Evolutionary conservation across 495 filamentous ascomycete genomes (phyloP), one percentile per base, ranked within the genome.

Genomic region (Xylaria flabelliformis): DNA sequence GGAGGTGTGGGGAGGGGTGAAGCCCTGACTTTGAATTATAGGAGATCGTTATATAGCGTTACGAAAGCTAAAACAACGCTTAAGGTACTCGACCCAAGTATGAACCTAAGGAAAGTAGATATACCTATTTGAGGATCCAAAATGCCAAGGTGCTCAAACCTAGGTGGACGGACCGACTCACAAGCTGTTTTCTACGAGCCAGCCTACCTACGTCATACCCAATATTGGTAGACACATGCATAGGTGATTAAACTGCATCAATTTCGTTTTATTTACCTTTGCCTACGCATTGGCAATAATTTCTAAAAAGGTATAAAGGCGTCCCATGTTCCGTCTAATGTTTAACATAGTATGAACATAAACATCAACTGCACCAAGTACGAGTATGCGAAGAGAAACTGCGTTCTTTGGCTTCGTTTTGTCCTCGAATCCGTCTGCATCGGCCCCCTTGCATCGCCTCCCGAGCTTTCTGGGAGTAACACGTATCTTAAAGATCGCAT

Each of bases 401-500:
- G 94, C 4, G 94, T 98, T 69, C 96, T 87, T 79, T 94, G 89
- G 81, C 92, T 97, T 78, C 91, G 89, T 85, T 97, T 95, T 21
- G 92, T 89, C 73, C 95, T 89, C 17, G 86, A 80, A 64, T 87
- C 83, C 32, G 93, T 94, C 80, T 95, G 92, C 84, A 90, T 91
- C 34, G 90, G 89, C 12, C 88, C 89, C 56, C 77, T 74, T 70
- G 90, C 88, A 67, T 86, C 87, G 74, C 90, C 88, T 66, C 85
- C 85, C 19, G 90, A 88, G 71, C 88, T 92, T 76, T 98, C 95
- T 0, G 97, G 97, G 15, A 99, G 89, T 4, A 99, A 87, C 51
- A 99, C 96, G 80, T 99, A 98, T 85, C 97, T 94, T 68, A 99
- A 81, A 26, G 94, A 97, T 59, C 96, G 92, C 74, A 99, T 90